These are phyloP conservation scores for Calocybe cyanea DNA, from an alignment of 768 basidiomycete species.

Conservation along the genomic window DNA sequence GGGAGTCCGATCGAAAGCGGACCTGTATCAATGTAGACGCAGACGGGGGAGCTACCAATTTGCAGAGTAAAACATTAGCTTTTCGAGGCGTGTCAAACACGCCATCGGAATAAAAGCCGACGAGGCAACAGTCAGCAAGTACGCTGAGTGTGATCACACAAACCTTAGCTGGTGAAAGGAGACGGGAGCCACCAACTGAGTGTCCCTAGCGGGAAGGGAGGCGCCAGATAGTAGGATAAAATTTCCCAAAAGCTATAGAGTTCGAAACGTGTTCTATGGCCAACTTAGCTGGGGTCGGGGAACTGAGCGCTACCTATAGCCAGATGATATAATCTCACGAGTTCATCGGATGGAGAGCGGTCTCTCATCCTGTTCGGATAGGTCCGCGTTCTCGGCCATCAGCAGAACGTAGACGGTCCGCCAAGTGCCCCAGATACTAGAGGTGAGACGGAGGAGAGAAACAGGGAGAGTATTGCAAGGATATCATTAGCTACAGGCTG, in stretches of 20 bases:
- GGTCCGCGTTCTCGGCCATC: conserved; percentile 3
- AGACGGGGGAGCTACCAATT: no score
- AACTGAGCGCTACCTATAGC: not conserved
- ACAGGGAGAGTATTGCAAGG: not conserved
- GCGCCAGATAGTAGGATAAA: conserved; percentile 2
- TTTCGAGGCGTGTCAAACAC: not conserved
- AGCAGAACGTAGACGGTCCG: not conserved
- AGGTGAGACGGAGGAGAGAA: no score
- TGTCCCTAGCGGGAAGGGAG: not conserved
- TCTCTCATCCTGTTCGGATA: not conserved
- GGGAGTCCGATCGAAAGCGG: no score
- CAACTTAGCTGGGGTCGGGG: not conserved
- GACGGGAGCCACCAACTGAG: not conserved
- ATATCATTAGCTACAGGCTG: no score
- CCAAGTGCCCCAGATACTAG: no score
- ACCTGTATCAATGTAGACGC: no score
- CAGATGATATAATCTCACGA: conserved; percentile 7
- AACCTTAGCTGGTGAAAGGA: not conserved
- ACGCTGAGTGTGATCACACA: not conserved
- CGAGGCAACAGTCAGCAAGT: not conserved
- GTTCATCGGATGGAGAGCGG: conserved; percentile 4
- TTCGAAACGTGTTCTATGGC: conserved; percentile 3
- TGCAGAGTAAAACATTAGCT: no score
- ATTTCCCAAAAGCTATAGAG: conserved; percentile 1
- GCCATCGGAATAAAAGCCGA: not conserved